Conservation (phyloP, 805 yeast genomes). For the Candida tammaniensis region DNA sequence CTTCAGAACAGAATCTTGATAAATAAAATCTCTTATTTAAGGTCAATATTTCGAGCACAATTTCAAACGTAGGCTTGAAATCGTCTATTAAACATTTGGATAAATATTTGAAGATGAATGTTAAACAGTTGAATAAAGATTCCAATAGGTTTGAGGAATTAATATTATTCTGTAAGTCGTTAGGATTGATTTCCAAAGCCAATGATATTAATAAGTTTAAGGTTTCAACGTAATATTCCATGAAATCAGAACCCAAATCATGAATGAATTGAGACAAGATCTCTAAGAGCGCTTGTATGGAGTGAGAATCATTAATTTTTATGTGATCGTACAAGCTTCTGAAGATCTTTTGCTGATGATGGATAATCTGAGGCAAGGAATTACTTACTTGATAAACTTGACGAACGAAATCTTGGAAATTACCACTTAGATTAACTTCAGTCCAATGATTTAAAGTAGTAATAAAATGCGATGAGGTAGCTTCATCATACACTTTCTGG, state of each 20-base stretch:
- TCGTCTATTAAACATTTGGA: slow-evolving; percentile 60
- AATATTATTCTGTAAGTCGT: slow-evolving; percentile 50
- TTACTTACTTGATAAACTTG: slow-evolving; percentile 54
- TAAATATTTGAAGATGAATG: slow-evolving; percentile 86
- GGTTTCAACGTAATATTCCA: slow-evolving; percentile 60
- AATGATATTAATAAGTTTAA: slow-evolving; percentile 50
- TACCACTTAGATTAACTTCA: slow-evolving; percentile 76
- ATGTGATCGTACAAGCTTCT: slow-evolving; percentile 47
- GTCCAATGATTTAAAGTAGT: slow-evolving; percentile 83
- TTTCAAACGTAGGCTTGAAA: slow-evolving; percentile 64
- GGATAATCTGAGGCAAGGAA: slow-evolving; percentile 77
- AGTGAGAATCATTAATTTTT: slow-evolving; percentile 56
- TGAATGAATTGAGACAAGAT: slow-evolving; percentile 78
- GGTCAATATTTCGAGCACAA: slow-evolving; percentile 62
- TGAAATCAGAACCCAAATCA: slow-evolving; percentile 89
- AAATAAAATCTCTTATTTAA: slow-evolving; percentile 58
- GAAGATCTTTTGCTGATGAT: slow-evolving; percentile 63
- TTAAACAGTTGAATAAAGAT: slow-evolving; percentile 79
- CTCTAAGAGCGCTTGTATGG: slow-evolving; percentile 81
- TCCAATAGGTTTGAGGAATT: slow-evolving; percentile 67
- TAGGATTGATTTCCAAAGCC: slow-evolving; percentile 34
- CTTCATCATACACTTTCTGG: slow-evolving; percentile 64
- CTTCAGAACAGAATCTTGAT: slow-evolving; percentile 85
- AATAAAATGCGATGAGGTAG: slow-evolving; percentile 70
- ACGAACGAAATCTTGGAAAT: slow-evolving; percentile 61